Evolutionary conservation across 768 basidiomycete species (phyloP).

Genomic region (Leccinum variicolor): DNA sequence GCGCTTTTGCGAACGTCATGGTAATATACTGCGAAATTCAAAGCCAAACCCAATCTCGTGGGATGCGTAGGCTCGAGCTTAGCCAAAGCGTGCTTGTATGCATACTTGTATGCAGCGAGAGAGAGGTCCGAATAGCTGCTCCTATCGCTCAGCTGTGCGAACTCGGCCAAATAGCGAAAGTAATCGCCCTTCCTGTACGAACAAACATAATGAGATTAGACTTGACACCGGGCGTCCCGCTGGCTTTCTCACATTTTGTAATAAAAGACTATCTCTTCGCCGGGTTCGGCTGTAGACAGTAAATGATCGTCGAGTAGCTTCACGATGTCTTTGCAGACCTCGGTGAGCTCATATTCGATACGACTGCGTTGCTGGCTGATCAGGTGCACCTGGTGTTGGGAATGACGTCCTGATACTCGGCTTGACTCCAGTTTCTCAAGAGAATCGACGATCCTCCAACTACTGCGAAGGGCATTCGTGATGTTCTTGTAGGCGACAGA

Average conservation of each 20-base stretch:
- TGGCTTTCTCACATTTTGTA: constrained; percentile 69
- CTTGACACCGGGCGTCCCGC: not conserved
- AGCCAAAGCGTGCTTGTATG: constrained; percentile 76
- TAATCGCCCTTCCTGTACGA: constrained; percentile 77
- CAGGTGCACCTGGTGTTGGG: constrained; percentile 51
- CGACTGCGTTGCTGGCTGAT: constrained; percentile 70
- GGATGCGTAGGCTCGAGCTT: constrained; percentile 79
- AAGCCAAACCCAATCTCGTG: constrained; percentile 80
- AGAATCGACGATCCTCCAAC: constrained; percentile 79
- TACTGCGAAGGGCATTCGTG: constrained; percentile 77
- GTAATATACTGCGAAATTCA: constrained; percentile 95
- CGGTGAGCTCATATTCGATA: constrained; percentile 74
- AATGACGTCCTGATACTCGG: constrained; percentile 29
- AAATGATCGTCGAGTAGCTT: constrained; percentile 59
- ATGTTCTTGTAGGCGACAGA: constrained; percentile 91
- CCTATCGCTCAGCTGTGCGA: constrained; percentile 68
- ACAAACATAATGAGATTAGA: constrained; percentile 6
- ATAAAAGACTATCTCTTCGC: constrained; percentile 88
- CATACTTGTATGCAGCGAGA: constrained; percentile 80
- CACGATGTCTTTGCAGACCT: constrained; percentile 78
- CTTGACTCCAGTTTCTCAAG: constrained; percentile 60
- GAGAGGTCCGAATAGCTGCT: constrained; percentile 70
- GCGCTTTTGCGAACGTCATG: constrained; percentile 84
- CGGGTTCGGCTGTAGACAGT: constrained; percentile 59
- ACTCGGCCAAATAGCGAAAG: constrained; percentile 88